Percentiles rank a stretch among this genome's conserved stretches.
Conservation (phyloP, 495 filamentous ascomycete genomes). For the Trypethelium eluteriae region DNA sequence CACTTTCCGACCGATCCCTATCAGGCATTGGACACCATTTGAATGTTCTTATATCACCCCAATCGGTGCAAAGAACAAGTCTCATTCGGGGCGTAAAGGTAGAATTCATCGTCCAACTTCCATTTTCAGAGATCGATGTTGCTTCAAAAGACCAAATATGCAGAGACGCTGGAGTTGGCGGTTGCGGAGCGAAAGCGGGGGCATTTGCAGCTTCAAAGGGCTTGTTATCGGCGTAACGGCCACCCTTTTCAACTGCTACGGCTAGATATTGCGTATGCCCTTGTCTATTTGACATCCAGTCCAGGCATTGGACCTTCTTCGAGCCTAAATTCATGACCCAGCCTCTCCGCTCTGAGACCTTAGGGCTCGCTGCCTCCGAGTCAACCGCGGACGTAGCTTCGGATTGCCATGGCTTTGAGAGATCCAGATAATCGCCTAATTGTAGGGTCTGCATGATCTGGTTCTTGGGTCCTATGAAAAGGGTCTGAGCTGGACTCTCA, state of each 20-base stretch:
- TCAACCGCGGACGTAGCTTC: neutral
- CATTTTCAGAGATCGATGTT: slow-evolving; percentile 25
- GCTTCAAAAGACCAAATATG: slow-evolving; percentile 55
- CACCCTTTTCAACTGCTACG: slow-evolving; percentile 31
- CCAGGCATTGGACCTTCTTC: slow-evolving; percentile 42
- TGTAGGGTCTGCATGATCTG: neutral
- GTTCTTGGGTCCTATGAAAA: slow-evolving; percentile 45
- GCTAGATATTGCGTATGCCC: slow-evolving; percentile 50
- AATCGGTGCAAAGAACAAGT: slow-evolving; percentile 53
- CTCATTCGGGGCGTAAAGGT: slow-evolving; percentile 37
- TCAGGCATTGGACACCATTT: slow-evolving; percentile 54
- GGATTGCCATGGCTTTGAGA: neutral
- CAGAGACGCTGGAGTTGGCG: slow-evolving; percentile 43
- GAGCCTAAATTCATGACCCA: slow-evolving; percentile 53
- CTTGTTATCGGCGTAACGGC: slow-evolving; percentile 9
- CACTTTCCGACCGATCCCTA: slow-evolving; percentile 27
- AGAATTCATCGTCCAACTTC: slow-evolving; percentile 36
- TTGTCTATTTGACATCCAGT: slow-evolving; percentile 52
- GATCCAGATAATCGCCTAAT: neutral
- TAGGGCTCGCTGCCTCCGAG: neutral
- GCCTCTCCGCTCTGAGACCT: slow-evolving; percentile 27
- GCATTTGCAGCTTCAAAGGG: slow-evolving; percentile 29
- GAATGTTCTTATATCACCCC: slow-evolving; percentile 54
- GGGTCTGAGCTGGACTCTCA: slow-evolving; percentile 33
- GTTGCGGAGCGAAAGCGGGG: slow-evolving; percentile 43